phyloP scores from a whole-genome alignment of 192 early-diverging fungal genomes.

The Gigaspora rosea region DNA sequence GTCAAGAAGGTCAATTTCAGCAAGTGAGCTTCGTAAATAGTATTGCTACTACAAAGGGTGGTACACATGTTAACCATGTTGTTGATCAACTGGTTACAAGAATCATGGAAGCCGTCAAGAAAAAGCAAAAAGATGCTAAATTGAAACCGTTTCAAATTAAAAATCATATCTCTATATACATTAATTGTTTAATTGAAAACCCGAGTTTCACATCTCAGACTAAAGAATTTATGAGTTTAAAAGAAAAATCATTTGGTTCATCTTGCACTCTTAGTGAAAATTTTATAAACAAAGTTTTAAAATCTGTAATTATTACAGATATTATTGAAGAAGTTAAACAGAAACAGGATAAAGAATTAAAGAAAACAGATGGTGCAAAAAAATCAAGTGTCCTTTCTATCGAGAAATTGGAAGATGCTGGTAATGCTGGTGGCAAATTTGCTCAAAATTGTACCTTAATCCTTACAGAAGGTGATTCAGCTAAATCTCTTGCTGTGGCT shows the following conservation, averaged over 20 bases:
- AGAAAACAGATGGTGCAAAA: conserved; percentile 83
- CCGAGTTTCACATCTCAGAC: conserved; percentile 97
- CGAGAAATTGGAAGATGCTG: conserved; percentile 93
- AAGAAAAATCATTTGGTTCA: conserved; percentile 74
- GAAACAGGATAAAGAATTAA: conserved; percentile 75
- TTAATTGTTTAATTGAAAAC: conserved; percentile 93
- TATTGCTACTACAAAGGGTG: conserved; percentile 94
- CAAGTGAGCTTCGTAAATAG: conserved; percentile 96
- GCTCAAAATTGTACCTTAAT: conserved; percentile 87
- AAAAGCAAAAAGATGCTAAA: conserved; percentile 68
- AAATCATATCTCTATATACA: conserved; percentile 89
- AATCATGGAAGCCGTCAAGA: conserved; percentile 69
- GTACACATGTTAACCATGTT: conserved; percentile 86
- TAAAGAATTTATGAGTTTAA: conserved; percentile 92
- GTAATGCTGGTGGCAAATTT: conserved; percentile 78
- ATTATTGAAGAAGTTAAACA: conserved; percentile 70
- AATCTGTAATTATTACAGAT: conserved; percentile 82
- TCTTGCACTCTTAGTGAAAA: conserved; percentile 73
- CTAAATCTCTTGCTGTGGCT: conserved; percentile 84
- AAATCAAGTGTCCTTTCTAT: conserved; percentile 70
- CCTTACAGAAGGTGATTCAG: conserved; percentile 96
- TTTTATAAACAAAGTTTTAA: conserved; percentile 54
- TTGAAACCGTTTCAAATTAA: conserved; percentile 86
- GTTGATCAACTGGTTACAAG: conserved; percentile 75
- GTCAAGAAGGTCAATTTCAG: conserved; percentile 88